These are phyloP conservation scores for Anthostomella pinea DNA, from an alignment of 2,329 filamentous ascomycete genomes.

Conservation along the genomic window DNA sequence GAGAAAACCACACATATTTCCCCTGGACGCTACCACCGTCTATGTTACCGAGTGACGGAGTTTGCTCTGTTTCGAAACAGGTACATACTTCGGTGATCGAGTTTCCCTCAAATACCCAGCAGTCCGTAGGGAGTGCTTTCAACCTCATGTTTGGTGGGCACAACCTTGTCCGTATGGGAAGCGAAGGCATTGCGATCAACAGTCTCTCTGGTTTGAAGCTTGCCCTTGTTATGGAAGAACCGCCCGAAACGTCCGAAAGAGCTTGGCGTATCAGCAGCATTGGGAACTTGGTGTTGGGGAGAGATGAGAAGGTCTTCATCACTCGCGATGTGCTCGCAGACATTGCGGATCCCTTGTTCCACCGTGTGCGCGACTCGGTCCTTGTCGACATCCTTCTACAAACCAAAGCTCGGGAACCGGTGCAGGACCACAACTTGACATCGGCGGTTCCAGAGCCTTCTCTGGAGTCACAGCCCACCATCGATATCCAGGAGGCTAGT, in stretches of 20 bases:
- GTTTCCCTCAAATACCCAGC: constrained; percentile 51
- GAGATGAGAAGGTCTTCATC: constrained; percentile 84
- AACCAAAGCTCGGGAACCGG: constrained; percentile 26
- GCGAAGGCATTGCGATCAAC: constrained; percentile 46
- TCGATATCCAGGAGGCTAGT: constrained; percentile 20
- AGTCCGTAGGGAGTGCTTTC: constrained; percentile 39
- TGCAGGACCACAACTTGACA: constrained; percentile 19
- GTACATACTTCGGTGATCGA: constrained; percentile 68
- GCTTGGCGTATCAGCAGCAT: constrained; percentile 75
- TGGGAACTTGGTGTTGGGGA: constrained; percentile 76
- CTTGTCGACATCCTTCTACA: constrained; percentile 74
- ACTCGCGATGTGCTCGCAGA: constrained; percentile 72
- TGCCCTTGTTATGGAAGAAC: constrained; percentile 64
- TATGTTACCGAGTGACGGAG: constrained; percentile 73
- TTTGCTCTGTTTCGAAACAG: constrained; percentile 68
- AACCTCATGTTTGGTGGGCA: constrained; percentile 46
- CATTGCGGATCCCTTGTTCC: constrained; percentile 80
- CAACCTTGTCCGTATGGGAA: constrained; percentile 44
- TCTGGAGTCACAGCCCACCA: constrained; percentile 26
- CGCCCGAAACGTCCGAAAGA: constrained; percentile 37
- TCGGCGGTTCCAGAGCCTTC: constrained; percentile 26
- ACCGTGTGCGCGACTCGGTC: constrained; percentile 68
- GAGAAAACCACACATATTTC: constrained; percentile 79
- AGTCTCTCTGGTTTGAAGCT: constrained; percentile 59
- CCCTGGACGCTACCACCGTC: constrained; percentile 85